Evolutionary conservation across 1,139 yeast species (phyloP).

Genomic region (Geotrichum restrictum): DNA sequence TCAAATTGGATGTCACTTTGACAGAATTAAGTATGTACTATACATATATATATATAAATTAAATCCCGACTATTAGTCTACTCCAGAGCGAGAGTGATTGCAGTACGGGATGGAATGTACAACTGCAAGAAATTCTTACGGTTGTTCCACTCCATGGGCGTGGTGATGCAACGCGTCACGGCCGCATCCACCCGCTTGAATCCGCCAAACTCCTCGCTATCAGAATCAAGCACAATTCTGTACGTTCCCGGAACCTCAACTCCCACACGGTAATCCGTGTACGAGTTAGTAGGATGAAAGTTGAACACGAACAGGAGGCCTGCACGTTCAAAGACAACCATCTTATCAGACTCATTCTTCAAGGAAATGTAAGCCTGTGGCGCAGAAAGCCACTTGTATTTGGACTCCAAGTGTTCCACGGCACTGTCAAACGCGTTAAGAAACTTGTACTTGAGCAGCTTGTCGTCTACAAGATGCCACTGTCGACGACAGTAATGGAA

Average conservation of each 20-base stretch:
- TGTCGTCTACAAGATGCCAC: conserved; percentile 79
- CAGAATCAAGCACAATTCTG: conserved; percentile 70
- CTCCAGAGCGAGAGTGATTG: conserved; percentile 57
- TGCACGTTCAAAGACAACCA: conserved; percentile 82
- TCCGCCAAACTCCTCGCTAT: conserved; percentile 71
- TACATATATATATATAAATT: neutral
- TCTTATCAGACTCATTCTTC: conserved; percentile 84
- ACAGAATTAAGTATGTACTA: too few relatives aligned
- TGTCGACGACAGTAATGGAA: conserved; percentile 95
- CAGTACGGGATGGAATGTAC: conserved; percentile 81
- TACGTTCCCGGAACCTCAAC: conserved; percentile 77
- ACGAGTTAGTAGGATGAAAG: conserved; percentile 81
- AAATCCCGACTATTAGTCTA: too few relatives aligned
- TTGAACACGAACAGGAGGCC: conserved; percentile 82
- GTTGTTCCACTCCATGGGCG: conserved; percentile 73
- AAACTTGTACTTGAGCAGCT: conserved; percentile 70
- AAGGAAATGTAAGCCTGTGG: conserved; percentile 83
- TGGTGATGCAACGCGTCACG: conserved; percentile 50
- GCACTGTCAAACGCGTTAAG: conserved; percentile 76
- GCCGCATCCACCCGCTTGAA: conserved; percentile 65
- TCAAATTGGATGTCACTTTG: too few relatives aligned
- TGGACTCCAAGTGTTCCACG: conserved; percentile 71
- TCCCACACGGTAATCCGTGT: conserved; percentile 83
- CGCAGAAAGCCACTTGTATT: conserved; percentile 67
- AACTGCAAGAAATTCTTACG: conserved; percentile 73